Evolutionary conservation across 129 eudicot genomes (phyloP).

Genomic region (Flaveria trinervia): DNA sequence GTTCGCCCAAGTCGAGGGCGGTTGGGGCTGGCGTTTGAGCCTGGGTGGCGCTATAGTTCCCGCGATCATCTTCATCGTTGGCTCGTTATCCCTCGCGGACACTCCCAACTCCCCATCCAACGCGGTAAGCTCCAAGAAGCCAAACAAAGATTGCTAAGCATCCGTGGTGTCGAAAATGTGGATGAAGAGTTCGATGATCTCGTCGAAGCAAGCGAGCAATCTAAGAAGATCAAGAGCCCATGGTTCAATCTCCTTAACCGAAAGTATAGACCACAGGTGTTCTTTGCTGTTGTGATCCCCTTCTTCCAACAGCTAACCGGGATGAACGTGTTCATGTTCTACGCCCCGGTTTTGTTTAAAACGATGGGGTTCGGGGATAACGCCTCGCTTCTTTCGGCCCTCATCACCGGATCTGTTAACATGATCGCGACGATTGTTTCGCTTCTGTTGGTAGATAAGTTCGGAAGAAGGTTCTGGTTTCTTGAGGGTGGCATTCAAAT

Average conservation of each 20-base stretch:
- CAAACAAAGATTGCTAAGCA: constrained; percentile 11
- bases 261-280: constrained; percentile 57
- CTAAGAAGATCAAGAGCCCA: constrained; percentile 40
- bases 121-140: constrained; percentile 47
- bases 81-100: constrained; percentile 44
- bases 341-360: constrained; percentile 59
- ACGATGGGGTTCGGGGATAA: constrained; percentile 54
- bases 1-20: constrained; percentile 39
- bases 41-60: constrained; percentile 53
- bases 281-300: constrained; percentile 43
- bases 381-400: constrained; percentile 53
- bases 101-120: constrained; percentile 58
- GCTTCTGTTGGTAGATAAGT: constrained; percentile 32
- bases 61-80: constrained; percentile 46
- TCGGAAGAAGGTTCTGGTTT: constrained; percentile 47
- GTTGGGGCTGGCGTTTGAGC: constrained; percentile 59
- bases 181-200: constrained; percentile 55
- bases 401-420: constrained; percentile 50
- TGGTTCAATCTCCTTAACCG: constrained; percentile 44
- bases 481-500: constrained; percentile 50
- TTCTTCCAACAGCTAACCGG: constrained; percentile 64
- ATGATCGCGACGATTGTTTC: constrained; percentile 43
- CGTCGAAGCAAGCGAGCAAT: constrained; percentile 43
- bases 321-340: constrained; percentile 64
- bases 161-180: constrained; percentile 47